Conservation (phyloP, 179 eudicot genomes). For the Heliamphora pulchella region DNA sequence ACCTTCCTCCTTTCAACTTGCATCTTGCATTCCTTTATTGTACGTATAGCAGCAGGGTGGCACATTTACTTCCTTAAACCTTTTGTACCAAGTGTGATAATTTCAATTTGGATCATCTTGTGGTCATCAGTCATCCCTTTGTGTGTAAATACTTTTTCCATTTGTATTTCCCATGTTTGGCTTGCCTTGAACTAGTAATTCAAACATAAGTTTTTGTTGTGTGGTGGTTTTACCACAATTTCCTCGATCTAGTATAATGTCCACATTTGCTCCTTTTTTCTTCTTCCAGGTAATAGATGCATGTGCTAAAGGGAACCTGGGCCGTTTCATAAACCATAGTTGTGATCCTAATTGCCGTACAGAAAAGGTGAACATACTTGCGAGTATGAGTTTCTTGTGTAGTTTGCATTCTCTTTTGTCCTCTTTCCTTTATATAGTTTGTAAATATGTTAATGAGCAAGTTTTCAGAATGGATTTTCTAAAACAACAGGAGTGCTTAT, state of each 20-base stretch:
- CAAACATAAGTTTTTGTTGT: neutral
- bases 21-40: neutral
- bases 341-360: slow-evolving; percentile 99
- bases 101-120: neutral
- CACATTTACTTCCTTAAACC: neutral
- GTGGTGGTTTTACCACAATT: neutral
- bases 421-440: neutral
- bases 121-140: neutral
- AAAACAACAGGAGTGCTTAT: too few relatives aligned
- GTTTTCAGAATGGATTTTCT: too few relatives aligned
- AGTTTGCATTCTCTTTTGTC: neutral
- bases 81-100: neutral
- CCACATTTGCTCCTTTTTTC: neutral
- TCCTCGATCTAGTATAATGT: neutral
- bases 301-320: slow-evolving; percentile 91
- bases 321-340: slow-evolving; percentile 96
- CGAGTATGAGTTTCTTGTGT: slow-evolving; percentile 6
- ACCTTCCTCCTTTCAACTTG: neutral
- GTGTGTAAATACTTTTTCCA: neutral
- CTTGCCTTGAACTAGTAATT: neutral
- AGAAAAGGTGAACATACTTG: slow-evolving; percentile 63
- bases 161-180: neutral
- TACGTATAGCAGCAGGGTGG: neutral
- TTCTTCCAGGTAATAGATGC: slow-evolving; percentile 86
- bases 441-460: neutral